Base-by-base conservation (phyloP, 2,329 filamentous ascomycete genomes). In the Epichloe scottii region DNA sequence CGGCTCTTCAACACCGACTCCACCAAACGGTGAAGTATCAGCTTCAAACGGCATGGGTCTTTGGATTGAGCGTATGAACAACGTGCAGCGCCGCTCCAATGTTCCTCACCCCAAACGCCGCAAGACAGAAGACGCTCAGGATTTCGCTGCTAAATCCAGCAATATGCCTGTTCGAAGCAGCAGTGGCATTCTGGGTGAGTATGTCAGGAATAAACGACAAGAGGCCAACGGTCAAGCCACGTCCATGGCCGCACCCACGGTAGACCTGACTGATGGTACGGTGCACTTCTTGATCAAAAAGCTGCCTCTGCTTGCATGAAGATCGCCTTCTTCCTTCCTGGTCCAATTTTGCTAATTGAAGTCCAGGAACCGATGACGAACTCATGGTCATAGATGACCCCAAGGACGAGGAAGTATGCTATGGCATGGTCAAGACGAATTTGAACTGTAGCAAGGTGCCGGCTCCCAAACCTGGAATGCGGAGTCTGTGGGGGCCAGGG, bases 61-160 rank as follows among this genome's bases (percentile, higher is more conserved):
- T 51, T 79, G 89, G 69, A 79, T 95, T 44, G 87, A 94, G 65
- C 78, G 81, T 34, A 74, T 89, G 63, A 87, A 90, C 63, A 82
- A 84, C 57, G 78, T 94, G 14, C 77, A 87, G 57, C 76, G 84
- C 48, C 84, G 89, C 26, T 59, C 71, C 61, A 55, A 73, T 64
- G 61, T 72, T 33, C 73, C 76, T 3, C 79, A 85, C 19, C 70
- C 74, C 30, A 91, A 91, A 68, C 81, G 82, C 48, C 69, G 81
- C 49, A 89, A 81, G 62, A 66, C 77, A 8, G 70, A 75, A 14
- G 69, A 74, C 35, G 63, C 71, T 46, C 63, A 70, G 17, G 59
- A 68, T 21, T 66, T 66, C 77, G 60, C 64, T 63, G 47, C 71
- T 67, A 47, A 66, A 15, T 52, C 58, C 39, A 53, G 35, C 38